phyloP scores from a whole-genome alignment of 2,329 filamentous ascomycete genomes.

The Furcasterigmium sp. region DNA sequence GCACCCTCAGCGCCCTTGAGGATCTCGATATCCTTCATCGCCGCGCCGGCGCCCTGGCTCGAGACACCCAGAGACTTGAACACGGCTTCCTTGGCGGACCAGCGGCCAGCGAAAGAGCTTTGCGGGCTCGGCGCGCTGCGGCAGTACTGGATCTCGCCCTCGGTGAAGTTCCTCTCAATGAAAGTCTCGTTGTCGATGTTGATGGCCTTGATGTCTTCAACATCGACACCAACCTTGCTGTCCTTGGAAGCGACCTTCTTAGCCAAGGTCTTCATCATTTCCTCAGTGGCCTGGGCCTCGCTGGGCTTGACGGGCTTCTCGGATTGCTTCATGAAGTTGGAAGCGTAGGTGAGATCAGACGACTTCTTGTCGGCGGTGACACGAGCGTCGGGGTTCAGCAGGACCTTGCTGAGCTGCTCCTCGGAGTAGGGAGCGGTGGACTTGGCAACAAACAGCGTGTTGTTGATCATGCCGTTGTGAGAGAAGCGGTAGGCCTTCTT shows the following conservation, averaged over 20 bases:
- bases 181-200: constrained; percentile 95
- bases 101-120: constrained; percentile 89
- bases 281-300: constrained; percentile 58
- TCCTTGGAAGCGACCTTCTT: constrained; percentile 53
- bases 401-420: constrained; percentile 77
- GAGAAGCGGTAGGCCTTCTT: constrained; percentile 99
- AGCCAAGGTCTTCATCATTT: constrained; percentile 74
- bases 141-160: constrained; percentile 81
- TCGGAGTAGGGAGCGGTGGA: constrained; percentile 84
- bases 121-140: constrained; percentile 71
- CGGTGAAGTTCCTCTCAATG: constrained; percentile 89
- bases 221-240: constrained; percentile 88
- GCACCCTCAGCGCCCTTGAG: constrained; percentile 73
- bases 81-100: constrained; percentile 97
- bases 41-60: constrained; percentile 82
- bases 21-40: constrained; percentile 94
- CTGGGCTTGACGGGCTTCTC: constrained; percentile 46
- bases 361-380: constrained; percentile 85
- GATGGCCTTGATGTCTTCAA: constrained; percentile 81
- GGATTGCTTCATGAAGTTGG: constrained; percentile 61
- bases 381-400: constrained; percentile 90
- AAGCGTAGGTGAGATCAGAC: constrained; percentile 67
- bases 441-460: constrained; percentile 96
- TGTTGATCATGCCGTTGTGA: constrained; percentile 98
- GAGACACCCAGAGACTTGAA: constrained; percentile 93